Percentiles rank a stretch among this genome's conserved stretches.
These are phyloP conservation scores for Parathielavia hyrcaniae DNA, from an alignment of 495 filamentous ascomycete genomes.

Conservation along the genomic window DNA sequence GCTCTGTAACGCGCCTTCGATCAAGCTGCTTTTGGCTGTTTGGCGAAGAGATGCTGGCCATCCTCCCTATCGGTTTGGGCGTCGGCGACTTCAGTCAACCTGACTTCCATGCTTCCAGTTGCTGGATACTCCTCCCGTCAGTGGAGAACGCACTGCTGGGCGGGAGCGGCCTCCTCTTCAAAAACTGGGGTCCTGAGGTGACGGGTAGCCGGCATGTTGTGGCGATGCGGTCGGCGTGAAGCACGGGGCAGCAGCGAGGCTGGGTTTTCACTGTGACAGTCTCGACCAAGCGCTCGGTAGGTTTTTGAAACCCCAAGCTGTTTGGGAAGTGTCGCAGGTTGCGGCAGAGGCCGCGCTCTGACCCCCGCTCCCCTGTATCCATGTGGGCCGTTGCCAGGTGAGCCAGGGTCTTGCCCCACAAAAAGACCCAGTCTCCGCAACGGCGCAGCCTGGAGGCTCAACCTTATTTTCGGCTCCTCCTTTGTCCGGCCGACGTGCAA, in stretches of 20 bases:
- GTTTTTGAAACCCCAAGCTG: constrained; percentile 27
- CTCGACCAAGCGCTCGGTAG: constrained; percentile 17
- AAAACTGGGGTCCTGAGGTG: no score
- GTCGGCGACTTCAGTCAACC: not conserved
- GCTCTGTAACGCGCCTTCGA: no score
- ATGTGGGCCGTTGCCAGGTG: not conserved
- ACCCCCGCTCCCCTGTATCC: constrained; percentile 2
- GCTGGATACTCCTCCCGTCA: no score
- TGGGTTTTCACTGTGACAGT: no score
- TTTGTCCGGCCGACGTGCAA: constrained; percentile 17
- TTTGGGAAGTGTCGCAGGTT: constrained; percentile 29
- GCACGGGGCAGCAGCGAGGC: no score
- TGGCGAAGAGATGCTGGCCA: not conserved
- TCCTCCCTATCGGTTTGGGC: not conserved
- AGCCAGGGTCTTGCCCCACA: not conserved
- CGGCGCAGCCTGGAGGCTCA: constrained; percentile 14
- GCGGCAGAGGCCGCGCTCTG: constrained; percentile 20
- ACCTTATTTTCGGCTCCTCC: constrained; percentile 34
- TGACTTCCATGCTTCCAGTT: no score
- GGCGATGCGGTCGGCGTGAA: no score
- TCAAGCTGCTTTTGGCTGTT: not conserved
- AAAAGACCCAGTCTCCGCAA: not conserved
- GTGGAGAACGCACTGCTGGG: not conserved
- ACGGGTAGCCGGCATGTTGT: no score
- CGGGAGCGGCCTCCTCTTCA: no score